Evolutionary conservation across 179 eudicot genomes (phyloP).

Genomic region (Beta lomatogona): DNA sequence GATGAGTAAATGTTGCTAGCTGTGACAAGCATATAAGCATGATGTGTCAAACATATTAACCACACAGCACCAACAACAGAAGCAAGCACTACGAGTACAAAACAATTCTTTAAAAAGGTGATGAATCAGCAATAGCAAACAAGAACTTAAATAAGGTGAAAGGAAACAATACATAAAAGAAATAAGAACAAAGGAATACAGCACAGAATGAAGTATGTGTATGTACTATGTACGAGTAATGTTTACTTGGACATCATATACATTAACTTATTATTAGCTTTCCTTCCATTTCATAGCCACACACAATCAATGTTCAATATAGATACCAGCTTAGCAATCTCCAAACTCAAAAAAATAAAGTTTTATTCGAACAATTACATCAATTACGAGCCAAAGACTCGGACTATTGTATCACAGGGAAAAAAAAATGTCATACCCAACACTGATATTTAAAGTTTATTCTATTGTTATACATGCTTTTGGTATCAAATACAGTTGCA

Average conservation of each 20-base stretch:
- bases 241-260: not conserved
- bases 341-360: not conserved
- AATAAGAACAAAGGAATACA: not conserved
- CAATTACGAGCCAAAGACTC: not conserved
- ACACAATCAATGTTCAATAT: not conserved
- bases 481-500: not conserved
- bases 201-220: not conserved
- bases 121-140: not conserved
- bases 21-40: slow-evolving; percentile 36
- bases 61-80: not conserved
- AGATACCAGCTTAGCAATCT: not conserved
- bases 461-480: not conserved
- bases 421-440: not conserved
- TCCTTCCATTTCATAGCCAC: not conserved
- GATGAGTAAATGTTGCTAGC: slow-evolving; percentile 65
- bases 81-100: not conserved
- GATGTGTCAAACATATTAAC: not conserved
- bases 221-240: not conserved
- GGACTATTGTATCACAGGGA: not conserved
- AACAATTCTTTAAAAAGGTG: not conserved
- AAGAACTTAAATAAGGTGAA: not conserved
- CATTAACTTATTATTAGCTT: not conserved
- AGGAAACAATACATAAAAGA: not conserved
- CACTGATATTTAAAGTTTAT: not conserved
- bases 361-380: not conserved